A percentile compares a stretch with the other conserved stretches of the same genome.
phyloP scores from a whole-genome alignment of 208 protist genomes.

The Trypanosoma avium region DNA sequence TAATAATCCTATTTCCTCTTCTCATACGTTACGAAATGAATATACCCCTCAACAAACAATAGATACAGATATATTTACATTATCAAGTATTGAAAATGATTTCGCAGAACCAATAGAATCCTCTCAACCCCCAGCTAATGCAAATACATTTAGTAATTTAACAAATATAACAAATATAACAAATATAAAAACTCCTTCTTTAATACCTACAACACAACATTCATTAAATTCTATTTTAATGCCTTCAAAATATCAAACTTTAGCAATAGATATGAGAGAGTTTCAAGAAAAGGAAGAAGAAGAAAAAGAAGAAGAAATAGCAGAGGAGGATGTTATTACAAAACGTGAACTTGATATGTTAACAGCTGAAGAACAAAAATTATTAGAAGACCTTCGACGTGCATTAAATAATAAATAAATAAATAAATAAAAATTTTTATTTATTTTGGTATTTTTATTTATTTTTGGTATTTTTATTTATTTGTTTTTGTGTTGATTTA shows the following conservation, averaged over 20 bases:
- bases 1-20: too few relatives aligned
- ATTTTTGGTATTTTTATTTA: neutral
- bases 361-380: slow-evolving; percentile 7
- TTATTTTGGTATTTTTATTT: neutral
- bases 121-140: slow-evolving; percentile 8
- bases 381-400: slow-evolving; percentile 13
- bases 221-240: neutral
- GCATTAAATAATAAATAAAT: slow-evolving; percentile 3
- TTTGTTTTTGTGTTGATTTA: neutral
- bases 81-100: neutral
- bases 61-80: neutral
- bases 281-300: neutral
- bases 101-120: slow-evolving; percentile 14
- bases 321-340: neutral
- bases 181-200: too few relatives aligned
- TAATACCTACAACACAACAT: too few relatives aligned
- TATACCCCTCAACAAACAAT: neutral
- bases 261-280: too few relatives aligned
- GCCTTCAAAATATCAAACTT: neutral
- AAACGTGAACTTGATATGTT: slow-evolving; percentile 17
- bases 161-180: too few relatives aligned
- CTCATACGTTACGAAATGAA: too few relatives aligned
- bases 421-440: neutral
- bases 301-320: neutral
- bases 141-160: slow-evolving; percentile 7